A percentile compares a stretch with the other conserved stretches of the same genome.
Evolutionary conservation across 1,139 yeast genomes (phyloP).

Genomic region (Pneumocystis murina): DNA sequence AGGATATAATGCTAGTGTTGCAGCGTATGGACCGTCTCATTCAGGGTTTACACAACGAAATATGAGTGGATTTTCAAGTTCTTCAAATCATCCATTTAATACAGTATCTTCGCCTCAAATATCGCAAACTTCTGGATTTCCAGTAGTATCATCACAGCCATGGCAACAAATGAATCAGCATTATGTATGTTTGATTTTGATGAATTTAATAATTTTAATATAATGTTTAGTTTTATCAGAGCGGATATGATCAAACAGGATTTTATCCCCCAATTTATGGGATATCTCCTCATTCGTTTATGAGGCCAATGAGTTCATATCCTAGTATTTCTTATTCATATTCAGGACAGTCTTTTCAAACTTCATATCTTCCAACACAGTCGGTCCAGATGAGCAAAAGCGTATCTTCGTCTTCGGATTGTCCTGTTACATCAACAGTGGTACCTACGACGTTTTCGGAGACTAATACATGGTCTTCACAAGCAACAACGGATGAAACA

Average conservation of each 20-base stretch:
- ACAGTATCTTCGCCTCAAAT: not conserved
- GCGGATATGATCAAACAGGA: not conserved
- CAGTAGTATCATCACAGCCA: not conserved
- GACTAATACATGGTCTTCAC: not conserved
- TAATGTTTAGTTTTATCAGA: not conserved
- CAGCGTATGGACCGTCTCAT: not conserved
- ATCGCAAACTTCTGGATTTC: not conserved
- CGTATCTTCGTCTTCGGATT: not conserved
- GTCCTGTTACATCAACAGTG: not conserved
- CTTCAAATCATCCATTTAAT: not conserved
- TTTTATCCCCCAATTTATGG: not conserved
- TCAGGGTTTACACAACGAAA: not conserved
- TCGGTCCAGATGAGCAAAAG: not conserved
- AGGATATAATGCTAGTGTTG: not conserved
- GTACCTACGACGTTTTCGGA: not conserved
- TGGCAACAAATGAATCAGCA: not conserved
- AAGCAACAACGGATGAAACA: slow-evolving; percentile 3
- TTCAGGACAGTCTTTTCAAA: not conserved
- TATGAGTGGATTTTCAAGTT: not conserved
- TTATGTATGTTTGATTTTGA: not conserved
- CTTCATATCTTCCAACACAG: not conserved
- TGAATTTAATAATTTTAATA: not conserved
- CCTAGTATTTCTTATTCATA: not conserved
- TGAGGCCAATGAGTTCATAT: not conserved
- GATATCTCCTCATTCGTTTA: not conserved